These are phyloP conservation scores for Phytophthora multivora DNA, from an alignment of 352 stramenopile species.

Conservation along the genomic window DNA sequence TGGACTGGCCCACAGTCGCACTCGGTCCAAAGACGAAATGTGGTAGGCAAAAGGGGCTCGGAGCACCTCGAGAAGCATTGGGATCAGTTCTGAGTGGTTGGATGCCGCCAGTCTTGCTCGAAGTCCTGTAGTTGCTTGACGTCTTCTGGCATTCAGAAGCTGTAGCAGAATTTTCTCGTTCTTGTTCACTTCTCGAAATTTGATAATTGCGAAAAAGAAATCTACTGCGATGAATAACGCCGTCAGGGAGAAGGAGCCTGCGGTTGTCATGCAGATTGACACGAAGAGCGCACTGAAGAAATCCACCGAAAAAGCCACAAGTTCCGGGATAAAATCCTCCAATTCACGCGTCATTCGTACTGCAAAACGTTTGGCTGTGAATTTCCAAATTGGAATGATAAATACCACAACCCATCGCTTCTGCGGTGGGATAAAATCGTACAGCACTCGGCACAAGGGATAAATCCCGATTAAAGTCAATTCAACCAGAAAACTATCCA, in stretches of 20 bases:
- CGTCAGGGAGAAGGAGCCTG: conserved; percentile 2
- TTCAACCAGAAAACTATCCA: neutral
- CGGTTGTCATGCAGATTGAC: conserved; percentile 19
- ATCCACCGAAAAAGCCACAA: conserved; percentile 16
- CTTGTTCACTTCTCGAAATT: conserved; percentile 4
- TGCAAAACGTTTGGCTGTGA: conserved; percentile 3
- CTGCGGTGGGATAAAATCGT: neutral
- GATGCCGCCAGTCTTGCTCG: neutral
- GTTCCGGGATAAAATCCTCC: conserved; percentile 17
- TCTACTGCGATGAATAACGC: neutral
- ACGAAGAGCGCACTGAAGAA: conserved; percentile 23
- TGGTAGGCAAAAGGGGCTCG: neutral
- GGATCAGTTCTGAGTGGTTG: neutral
- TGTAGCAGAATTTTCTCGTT: neutral
- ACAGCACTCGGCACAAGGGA: conserved; percentile 2
- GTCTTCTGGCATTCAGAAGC: neutral
- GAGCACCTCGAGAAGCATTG: neutral
- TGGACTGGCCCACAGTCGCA: neutral
- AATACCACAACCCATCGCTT: conserved; percentile 1
- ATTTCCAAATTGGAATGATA: conserved; percentile 12
- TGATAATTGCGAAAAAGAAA: neutral
- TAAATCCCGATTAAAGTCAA: neutral
- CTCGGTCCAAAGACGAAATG: neutral
- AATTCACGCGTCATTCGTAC: neutral
- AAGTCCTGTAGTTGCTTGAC: no score